Evolutionary conservation across 2,329 filamentous ascomycete genomes (phyloP).

Genomic region (Alternaria gaisen): DNA sequence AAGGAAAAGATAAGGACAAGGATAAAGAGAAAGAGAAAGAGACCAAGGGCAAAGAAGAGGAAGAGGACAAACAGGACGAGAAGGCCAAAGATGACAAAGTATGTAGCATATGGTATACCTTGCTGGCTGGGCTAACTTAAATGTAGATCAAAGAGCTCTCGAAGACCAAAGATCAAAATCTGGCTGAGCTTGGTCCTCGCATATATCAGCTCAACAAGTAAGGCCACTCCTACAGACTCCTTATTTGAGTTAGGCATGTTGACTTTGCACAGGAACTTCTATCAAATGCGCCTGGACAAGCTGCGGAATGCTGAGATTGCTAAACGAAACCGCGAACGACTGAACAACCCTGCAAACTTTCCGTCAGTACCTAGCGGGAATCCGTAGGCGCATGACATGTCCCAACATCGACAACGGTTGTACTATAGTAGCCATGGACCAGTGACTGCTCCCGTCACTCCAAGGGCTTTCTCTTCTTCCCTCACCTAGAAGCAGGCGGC

Average conservation of each 20-base stretch:
- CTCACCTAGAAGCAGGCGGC: conserved; percentile 21
- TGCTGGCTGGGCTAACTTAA: conserved; percentile 14
- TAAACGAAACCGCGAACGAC: conserved; percentile 80
- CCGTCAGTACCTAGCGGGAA: conserved; percentile 79
- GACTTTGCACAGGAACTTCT: conserved; percentile 72
- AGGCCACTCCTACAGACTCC: conserved; percentile 4
- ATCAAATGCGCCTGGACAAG: conserved; percentile 82
- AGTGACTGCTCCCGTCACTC: neutral
- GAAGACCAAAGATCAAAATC: conserved; percentile 55
- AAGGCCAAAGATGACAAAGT: conserved; percentile 69
- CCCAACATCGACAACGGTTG: conserved; percentile 3
- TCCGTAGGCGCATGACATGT: conserved; percentile 28
- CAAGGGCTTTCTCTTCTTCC: conserved; percentile 6
- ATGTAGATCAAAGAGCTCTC: conserved; percentile 58
- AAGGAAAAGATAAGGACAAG: conserved; percentile 60
- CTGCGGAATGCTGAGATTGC: conserved; percentile 80
- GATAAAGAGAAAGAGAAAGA: conserved; percentile 68
- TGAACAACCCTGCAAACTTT: conserved; percentile 81
- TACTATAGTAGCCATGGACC: neutral
- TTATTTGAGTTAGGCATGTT: neutral
- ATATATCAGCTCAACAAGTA: conserved; percentile 87
- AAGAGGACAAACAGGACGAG: conserved; percentile 70
- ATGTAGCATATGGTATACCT: neutral
- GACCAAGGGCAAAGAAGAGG: conserved; percentile 68
- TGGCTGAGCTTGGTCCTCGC: conserved; percentile 73